Conservation (phyloP, 805 yeast genomes). For the Starmerella bacillaris region DNA sequence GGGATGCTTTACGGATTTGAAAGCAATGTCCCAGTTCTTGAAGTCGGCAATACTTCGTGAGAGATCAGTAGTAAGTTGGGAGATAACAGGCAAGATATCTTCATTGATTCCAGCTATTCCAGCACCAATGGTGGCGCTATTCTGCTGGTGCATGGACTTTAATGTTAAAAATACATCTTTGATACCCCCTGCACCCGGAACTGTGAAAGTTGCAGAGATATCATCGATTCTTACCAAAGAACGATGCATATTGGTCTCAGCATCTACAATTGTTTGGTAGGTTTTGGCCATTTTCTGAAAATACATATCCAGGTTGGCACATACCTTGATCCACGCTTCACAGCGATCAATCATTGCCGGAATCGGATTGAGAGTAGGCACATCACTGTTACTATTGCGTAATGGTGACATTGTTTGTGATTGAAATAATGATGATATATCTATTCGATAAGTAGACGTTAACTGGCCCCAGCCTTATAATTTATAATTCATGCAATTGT, state of each 20-base stretch:
- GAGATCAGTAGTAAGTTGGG: constrained; percentile 55
- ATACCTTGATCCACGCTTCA: constrained; percentile 67
- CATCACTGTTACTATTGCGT: not conserved
- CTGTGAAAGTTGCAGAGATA: constrained; percentile 32
- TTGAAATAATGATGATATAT: too few relatives aligned
- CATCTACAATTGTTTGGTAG: constrained; percentile 50
- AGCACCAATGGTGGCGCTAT: constrained; percentile 34
- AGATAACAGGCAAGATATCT: constrained; percentile 47
- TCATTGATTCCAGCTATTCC: constrained; percentile 41
- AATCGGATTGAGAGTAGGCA: constrained; percentile 40
- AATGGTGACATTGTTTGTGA: too few relatives aligned
- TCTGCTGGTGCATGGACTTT: constrained; percentile 37
- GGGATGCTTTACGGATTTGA: constrained; percentile 31
- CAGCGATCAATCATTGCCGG: constrained; percentile 72
- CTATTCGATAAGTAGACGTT: too few relatives aligned
- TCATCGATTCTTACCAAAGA: constrained; percentile 6
- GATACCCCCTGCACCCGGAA: constrained; percentile 62
- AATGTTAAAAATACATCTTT: constrained; percentile 65
- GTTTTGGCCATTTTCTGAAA: constrained; percentile 26
- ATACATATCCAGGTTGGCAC: constrained; percentile 56
- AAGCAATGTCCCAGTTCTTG: constrained; percentile 53
- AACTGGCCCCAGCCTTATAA: too few relatives aligned
- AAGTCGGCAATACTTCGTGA: constrained; percentile 77
- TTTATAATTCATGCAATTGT: too few relatives aligned
- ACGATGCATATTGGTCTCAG: constrained; percentile 22